Percentiles rank a stretch among this genome's conserved stretches.
Conservation (phyloP, 2,329 filamentous ascomycete species). For the Lizonia empirigonia region DNA sequence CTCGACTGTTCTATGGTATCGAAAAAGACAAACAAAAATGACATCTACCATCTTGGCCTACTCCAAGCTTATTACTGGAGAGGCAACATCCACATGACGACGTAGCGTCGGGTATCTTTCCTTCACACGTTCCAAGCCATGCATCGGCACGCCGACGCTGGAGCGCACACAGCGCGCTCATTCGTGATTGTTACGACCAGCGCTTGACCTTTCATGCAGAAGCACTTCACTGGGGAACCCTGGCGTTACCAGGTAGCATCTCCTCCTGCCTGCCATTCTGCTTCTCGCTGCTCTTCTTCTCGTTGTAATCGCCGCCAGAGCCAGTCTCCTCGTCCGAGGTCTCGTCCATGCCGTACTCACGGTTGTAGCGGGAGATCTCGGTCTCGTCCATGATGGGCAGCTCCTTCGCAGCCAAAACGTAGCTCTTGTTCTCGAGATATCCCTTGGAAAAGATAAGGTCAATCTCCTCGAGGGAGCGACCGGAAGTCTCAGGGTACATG, state of each 20-base stretch:
- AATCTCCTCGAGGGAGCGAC: slow-evolving; percentile 58
- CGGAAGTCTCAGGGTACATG: slow-evolving; percentile 62
- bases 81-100: slow-evolving; percentile 21
- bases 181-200: slow-evolving; percentile 23
- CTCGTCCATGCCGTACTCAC: slow-evolving; percentile 42
- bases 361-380: slow-evolving; percentile 41
- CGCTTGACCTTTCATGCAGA: slow-evolving; percentile 13
- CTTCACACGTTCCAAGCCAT: slow-evolving; percentile 13
- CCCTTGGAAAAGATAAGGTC: slow-evolving; percentile 56
- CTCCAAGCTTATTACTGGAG: slow-evolving; percentile 15
- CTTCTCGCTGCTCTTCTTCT: slow-evolving; percentile 29
- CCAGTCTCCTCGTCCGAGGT: slow-evolving; percentile 42
- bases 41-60: background rate
- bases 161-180: slow-evolving; percentile 21
- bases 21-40: slow-evolving; percentile 6
- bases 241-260: slow-evolving; percentile 24
- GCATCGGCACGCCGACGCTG: slow-evolving; percentile 22
- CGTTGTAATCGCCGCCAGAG: slow-evolving; percentile 31
- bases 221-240: slow-evolving; percentile 5
- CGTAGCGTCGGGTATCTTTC: slow-evolving; percentile 37
- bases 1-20: slow-evolving; percentile 17
- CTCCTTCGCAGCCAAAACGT: slow-evolving; percentile 46
- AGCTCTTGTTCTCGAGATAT: slow-evolving; percentile 43
- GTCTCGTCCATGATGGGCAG: slow-evolving; percentile 42
- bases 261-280: slow-evolving; percentile 21